Evolutionary conservation across 768 basidiomycete species (phyloP).

Genomic region (Phlebiopsis gigantea): DNA sequence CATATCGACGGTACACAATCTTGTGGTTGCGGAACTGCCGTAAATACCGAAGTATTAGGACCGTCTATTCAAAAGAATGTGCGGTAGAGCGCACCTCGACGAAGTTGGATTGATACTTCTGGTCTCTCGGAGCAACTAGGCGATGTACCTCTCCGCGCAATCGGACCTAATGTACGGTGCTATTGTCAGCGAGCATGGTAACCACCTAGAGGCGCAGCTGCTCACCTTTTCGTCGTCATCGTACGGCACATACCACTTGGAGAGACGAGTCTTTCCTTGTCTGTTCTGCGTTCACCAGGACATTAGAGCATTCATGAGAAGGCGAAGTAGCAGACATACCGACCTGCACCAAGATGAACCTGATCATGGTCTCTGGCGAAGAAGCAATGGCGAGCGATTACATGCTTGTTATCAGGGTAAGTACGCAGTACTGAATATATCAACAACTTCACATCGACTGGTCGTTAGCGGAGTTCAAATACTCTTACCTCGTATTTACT

Average conservation of each 20-base stretch:
- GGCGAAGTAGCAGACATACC: constrained; percentile 17
- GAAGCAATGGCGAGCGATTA: not conserved
- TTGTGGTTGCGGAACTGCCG: constrained; percentile 96
- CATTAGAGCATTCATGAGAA: not conserved
- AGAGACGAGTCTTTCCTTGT: constrained; percentile 95
- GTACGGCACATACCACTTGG: constrained; percentile 99
- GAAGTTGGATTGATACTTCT: constrained; percentile 99
- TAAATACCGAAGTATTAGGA: constrained; percentile 5
- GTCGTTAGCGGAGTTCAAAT: not conserved
- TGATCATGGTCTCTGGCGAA: constrained; percentile 60
- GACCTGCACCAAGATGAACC: constrained; percentile 96
- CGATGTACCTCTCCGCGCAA: constrained; percentile 95
- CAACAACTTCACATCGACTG: not conserved
- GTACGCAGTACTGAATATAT: not conserved
- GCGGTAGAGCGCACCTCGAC: constrained; percentile 69
- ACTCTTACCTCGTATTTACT: not conserved
- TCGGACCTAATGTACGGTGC: constrained; percentile 56
- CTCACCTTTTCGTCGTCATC: constrained; percentile 97
- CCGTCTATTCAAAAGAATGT: not conserved
- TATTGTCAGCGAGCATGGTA: not conserved
- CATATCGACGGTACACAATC: constrained; percentile 94
- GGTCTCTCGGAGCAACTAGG: constrained; percentile 91
- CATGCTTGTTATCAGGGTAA: not conserved
- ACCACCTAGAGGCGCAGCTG: not conserved
- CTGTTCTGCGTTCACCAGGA: constrained; percentile 61